A percentile compares a stretch with the other conserved stretches of the same genome.
Conservation (phyloP, 169 alveolate species). For the Eimeria necatrix region DNA sequence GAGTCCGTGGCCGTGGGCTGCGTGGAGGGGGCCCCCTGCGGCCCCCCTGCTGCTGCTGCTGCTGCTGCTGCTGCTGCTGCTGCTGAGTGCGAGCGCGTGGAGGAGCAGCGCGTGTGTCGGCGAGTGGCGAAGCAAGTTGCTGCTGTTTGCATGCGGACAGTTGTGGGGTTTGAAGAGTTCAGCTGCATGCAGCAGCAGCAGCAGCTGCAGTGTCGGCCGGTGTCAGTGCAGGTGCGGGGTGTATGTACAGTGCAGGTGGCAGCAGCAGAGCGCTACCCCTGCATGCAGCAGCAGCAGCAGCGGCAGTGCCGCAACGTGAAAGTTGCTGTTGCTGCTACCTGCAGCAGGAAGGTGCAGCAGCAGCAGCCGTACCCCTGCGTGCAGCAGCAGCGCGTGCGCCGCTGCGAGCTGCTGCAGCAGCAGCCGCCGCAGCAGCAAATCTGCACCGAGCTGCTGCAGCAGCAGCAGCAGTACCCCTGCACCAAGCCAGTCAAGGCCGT, state of each 20-base stretch:
- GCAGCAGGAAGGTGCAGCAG: conserved; percentile 26
- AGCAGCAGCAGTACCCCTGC: conserved; percentile 45
- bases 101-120: background rate
- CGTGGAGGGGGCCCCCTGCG: no score
- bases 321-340: background rate
- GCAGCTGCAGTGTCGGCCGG: background rate
- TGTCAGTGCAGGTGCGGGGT: background rate
- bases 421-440: conserved; percentile 17
- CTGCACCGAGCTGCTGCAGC: conserved; percentile 26
- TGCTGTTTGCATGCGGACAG: conserved; percentile 2
- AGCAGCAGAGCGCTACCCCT: background rate
- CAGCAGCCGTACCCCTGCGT: conserved; percentile 53
- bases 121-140: conserved; percentile 35
- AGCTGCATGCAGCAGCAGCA: conserved; percentile 19
- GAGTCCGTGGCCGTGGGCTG: no score
- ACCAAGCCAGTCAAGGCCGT: background rate
- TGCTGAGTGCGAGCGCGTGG: background rate
- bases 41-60: background rate
- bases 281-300: background rate
- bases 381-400: background rate
- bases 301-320: conserved; percentile 8
- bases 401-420: conserved; percentile 2
- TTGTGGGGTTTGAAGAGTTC: conserved; percentile 14
- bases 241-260: background rate
- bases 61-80: background rate